These are phyloP conservation scores for Eucalyptus lansdowneana DNA, from an alignment of 345 rosid genomes.

Conservation along the genomic window DNA sequence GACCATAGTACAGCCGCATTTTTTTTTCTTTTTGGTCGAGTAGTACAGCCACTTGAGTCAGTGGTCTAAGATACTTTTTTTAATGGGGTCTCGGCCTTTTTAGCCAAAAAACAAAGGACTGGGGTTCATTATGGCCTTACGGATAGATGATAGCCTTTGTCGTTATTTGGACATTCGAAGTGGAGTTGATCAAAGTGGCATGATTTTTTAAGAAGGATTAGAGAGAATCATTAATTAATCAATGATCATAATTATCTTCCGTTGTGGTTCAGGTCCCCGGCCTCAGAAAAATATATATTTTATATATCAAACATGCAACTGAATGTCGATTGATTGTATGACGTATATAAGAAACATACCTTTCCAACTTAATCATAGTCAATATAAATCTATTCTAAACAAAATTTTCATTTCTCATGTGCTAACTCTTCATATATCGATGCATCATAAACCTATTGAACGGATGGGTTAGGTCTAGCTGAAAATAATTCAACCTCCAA, in stretches of 20 bases:
- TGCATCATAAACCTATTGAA: background rate
- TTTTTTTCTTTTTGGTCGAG: background rate
- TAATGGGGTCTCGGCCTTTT: background rate
- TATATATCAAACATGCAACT: background rate
- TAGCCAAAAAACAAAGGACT: background rate
- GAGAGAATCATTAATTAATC: background rate
- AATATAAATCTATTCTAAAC: background rate
- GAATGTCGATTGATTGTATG: background rate
- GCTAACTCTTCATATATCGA: background rate
- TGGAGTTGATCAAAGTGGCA: background rate
- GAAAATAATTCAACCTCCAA: too few relatives aligned
- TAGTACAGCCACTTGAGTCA: background rate
- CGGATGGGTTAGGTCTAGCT: background rate
- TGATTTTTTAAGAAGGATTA: background rate
- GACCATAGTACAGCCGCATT: background rate
- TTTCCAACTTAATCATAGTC: background rate
- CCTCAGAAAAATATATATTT: background rate
- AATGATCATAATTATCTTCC: background rate
- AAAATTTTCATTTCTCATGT: background rate
- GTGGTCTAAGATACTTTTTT: background rate
- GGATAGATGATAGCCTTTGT: background rate
- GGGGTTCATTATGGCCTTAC: background rate
- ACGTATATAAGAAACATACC: background rate
- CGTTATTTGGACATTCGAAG: background rate
- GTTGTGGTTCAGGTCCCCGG: background rate